Conservation (phyloP, 164 flowering plant species). For the Aristolochia contorta region DNA sequence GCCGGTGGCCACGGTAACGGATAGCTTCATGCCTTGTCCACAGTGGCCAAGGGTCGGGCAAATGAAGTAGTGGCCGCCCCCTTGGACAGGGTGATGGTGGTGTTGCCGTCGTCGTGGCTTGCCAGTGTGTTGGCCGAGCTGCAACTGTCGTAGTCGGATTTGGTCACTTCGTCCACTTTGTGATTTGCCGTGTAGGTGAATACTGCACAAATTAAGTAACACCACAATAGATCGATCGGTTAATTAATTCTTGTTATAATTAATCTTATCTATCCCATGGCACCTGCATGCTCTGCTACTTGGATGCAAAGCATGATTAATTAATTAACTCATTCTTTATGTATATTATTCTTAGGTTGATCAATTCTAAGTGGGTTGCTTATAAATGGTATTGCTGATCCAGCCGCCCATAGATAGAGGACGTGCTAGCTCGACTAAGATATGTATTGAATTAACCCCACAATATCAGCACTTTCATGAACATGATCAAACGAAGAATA, state of each 20-base stretch:
- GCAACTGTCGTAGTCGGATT: slow-evolving; percentile 14
- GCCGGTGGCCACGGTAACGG: neutral
- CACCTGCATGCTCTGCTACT: too few species aligned
- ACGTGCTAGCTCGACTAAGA: neutral
- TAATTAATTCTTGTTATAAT: neutral
- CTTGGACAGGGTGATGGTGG: slow-evolving; percentile 7
- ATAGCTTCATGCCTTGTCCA: slow-evolving; percentile 16
- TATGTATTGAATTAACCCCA: neutral
- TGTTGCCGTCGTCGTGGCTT: slow-evolving; percentile 3
- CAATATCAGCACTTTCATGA: neutral
- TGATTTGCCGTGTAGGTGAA: slow-evolving; percentile 10
- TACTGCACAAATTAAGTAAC: slow-evolving; percentile 3
- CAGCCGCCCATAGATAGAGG: too few species aligned
- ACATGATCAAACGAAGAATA: neutral
- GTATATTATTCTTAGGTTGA: neutral
- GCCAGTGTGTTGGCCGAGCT: slow-evolving; percentile 7
- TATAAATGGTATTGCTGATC: neutral
- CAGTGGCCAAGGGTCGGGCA: slow-evolving; percentile 15
- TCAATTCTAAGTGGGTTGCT: neutral
- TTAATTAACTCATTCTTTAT: too few species aligned
- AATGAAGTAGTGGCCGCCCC: slow-evolving; percentile 12
- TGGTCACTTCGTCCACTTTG: slow-evolving; percentile 9
- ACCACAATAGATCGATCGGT: neutral
- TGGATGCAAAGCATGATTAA: too few species aligned
- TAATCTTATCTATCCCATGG: neutral